These are phyloP conservation scores for Hypoxylon rickii DNA, from an alignment of 495 filamentous ascomycete species.

Conservation along the genomic window DNA sequence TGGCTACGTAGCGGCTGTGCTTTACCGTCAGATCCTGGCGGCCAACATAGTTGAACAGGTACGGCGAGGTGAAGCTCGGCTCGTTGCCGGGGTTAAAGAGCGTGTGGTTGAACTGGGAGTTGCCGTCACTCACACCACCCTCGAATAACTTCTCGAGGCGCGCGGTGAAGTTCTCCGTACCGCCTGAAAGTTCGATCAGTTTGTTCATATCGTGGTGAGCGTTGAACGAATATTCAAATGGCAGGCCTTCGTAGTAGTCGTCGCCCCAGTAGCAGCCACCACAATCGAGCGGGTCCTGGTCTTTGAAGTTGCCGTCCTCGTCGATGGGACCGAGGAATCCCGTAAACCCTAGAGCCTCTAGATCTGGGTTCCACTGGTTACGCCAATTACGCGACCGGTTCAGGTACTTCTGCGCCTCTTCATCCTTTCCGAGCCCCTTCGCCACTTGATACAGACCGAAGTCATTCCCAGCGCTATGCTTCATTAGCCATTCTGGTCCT, in stretches of 20 bases:
- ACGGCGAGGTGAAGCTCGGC: slow-evolving; percentile 70
- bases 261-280: slow-evolving; percentile 71
- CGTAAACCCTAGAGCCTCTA: slow-evolving; percentile 59
- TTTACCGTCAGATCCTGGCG: slow-evolving; percentile 63
- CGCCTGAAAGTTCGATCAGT: slow-evolving; percentile 63
- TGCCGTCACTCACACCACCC: slow-evolving; percentile 58
- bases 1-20: slow-evolving; percentile 57
- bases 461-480: slow-evolving; percentile 59
- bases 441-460: slow-evolving; percentile 67
- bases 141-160: slow-evolving; percentile 67
- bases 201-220: slow-evolving; percentile 68
- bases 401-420: slow-evolving; percentile 64
- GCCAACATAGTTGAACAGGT: slow-evolving; percentile 71
- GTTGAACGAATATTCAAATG: slow-evolving; percentile 73
- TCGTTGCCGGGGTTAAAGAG: slow-evolving; percentile 74
- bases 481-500: slow-evolving; percentile 1
- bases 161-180: slow-evolving; percentile 58
- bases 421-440: slow-evolving; percentile 55
- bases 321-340: slow-evolving; percentile 70
- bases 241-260: slow-evolving; percentile 64
- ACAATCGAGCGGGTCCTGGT: slow-evolving; percentile 64
- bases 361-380: slow-evolving; percentile 69
- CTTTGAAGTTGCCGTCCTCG: slow-evolving; percentile 57
- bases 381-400: slow-evolving; percentile 70
- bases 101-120: slow-evolving; percentile 53